phyloP scores from a whole-genome alignment of 169 alveolate species.

The Plasmodium knowlesi region DNA sequence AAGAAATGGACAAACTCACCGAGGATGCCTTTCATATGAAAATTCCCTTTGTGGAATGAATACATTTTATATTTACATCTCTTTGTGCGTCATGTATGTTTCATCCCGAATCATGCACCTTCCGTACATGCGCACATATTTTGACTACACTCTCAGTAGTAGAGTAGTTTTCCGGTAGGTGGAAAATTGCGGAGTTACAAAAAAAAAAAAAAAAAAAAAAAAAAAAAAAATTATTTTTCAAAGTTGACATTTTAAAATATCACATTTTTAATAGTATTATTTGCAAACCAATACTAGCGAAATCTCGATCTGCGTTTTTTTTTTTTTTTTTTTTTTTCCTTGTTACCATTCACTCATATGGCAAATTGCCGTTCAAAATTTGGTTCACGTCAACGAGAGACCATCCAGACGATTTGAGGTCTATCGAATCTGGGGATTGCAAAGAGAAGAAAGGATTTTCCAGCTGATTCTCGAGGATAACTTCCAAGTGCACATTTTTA shows the following conservation, averaged over 20 bases:
- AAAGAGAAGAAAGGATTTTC: slow-evolving; percentile 64
- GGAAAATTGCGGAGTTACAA: neutral
- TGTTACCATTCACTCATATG: slow-evolving; percentile 36
- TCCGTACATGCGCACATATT: neutral
- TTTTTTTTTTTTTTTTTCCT: neutral
- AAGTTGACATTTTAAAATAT: neutral
- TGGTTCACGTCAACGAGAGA: slow-evolving; percentile 70
- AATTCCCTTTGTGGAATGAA: slow-evolving; percentile 71
- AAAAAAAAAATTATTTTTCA: neutral
- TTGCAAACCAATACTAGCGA: neutral
- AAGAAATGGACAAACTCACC: slow-evolving; percentile 64
- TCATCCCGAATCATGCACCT: neutral
- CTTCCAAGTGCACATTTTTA: slow-evolving; percentile 55
- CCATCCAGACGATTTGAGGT: slow-evolving; percentile 73
- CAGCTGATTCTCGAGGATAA: slow-evolving; percentile 66
- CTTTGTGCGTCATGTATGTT: neutral
- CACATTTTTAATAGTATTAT: neutral
- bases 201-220: too few relatives aligned
- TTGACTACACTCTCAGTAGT: neutral
- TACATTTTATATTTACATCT: too few relatives aligned
- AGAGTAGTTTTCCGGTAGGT: neutral
- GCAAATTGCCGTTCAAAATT: slow-evolving; percentile 62
- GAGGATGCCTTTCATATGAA: slow-evolving; percentile 73
- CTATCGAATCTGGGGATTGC: slow-evolving; percentile 52
- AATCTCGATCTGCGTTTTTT: neutral